Evolutionary conservation across 176 grass and related monocot species (phyloP).

Genomic region (Oryza meridionalis): DNA sequence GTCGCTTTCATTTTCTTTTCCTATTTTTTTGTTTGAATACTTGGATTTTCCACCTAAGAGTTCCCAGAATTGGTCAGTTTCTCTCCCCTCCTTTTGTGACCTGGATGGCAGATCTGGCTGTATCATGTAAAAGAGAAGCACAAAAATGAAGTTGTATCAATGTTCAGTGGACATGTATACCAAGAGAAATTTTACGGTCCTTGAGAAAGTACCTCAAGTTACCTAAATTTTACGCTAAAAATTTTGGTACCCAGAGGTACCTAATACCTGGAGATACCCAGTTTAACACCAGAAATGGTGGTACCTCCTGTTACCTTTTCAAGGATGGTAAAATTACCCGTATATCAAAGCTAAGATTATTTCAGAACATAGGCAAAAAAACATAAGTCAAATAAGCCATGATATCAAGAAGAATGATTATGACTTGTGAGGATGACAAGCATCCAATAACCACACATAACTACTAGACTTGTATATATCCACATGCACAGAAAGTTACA

Average conservation of each 20-base stretch:
- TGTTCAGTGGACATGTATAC: not conserved
- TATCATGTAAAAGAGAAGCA: conserved; percentile 33
- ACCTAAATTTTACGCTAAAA: too few relatives aligned
- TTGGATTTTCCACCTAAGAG: conserved; percentile 84
- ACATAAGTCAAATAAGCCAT: not conserved
- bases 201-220: too few relatives aligned
- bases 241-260: too few relatives aligned
- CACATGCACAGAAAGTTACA: not conserved
- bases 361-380: conserved; percentile 19
- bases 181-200: too few relatives aligned
- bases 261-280: too few relatives aligned
- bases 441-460: conserved; percentile 9
- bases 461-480: conserved; percentile 5
- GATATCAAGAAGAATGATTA: not conserved
- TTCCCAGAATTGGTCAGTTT: conserved; percentile 92
- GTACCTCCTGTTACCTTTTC: too few relatives aligned
- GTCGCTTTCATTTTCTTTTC: conserved; percentile 80
- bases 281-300: too few relatives aligned
- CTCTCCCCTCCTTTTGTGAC: conserved; percentile 85
- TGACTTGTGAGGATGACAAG: not conserved
- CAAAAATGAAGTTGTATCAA: conserved; percentile 8
- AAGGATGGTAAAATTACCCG: too few relatives aligned
- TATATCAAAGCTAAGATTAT: conserved; percentile 18
- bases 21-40: conserved; percentile 83
- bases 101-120: conserved; percentile 84